Evolutionary conservation across 1,139 yeast species (phyloP), one percentile per base, ranked within the genome.

Genomic region (Yamadazyma dushanensis): DNA sequence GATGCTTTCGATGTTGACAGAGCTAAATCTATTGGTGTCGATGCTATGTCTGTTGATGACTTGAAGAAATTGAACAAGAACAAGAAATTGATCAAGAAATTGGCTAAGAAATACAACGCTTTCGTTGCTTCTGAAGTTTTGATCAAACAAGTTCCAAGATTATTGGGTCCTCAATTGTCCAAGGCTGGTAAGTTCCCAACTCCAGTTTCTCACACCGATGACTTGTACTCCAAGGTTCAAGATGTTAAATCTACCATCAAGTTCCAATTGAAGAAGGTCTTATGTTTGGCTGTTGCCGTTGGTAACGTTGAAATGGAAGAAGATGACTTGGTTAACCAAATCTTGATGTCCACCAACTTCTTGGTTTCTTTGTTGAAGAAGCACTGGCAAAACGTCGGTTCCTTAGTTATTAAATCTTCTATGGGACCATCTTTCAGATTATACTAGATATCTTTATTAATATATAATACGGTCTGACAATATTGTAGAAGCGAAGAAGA

Each of bases 181-280:
- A 94, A 94, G 88, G 98, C 97, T 70, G 98, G 98, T 86, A 94
- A 94, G 90, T 94, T 94, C 96, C 99, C 99, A 75, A 90, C 98
- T 72, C 98, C 99, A 76, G 97, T 94, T 62, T 92, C 98, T 53
- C 98, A 92, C 86, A 80, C 87, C 73, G 99, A 94, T 71, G 98
- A 94, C 74, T 83, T 94, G 70, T 86, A 87, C 83, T 68, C 80
- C 57, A 92, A 92, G 88, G 94, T 94, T 63, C 83, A 78, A 61
- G 99, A 94, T 68, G 98, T 92, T 63, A 90, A 86, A 80, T 89
- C 98, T 54, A 94, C 99, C 83, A 89, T 94, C 81, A 94, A 92
- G 87, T 94, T 94, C 95, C 99, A 94, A 82, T 86, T 94, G 80
- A 94, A 94, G 90, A 92, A 84, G 79, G 94, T 85, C 62, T 74